These are phyloP conservation scores for Saccharomycopsis fodiens DNA, from an alignment of 805 yeast genomes.

Conservation along the genomic window DNA sequence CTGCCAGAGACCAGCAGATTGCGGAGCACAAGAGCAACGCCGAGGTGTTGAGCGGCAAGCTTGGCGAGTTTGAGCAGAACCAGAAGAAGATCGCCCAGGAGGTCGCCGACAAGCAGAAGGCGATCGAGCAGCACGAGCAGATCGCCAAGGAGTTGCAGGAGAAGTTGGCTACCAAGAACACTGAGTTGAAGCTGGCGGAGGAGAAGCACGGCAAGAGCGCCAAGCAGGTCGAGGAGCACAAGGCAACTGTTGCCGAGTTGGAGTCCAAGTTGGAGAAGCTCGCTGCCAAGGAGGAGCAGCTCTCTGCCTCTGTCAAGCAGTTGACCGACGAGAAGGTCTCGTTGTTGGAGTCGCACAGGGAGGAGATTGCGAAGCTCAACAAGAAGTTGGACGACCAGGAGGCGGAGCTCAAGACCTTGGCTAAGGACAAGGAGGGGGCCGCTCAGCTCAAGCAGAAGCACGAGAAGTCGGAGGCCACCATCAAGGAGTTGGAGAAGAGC, in stretches of 20 bases:
- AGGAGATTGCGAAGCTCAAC: constrained; percentile 2
- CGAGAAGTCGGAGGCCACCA: neutral
- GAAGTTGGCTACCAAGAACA: constrained; percentile 3
- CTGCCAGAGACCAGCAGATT: neutral
- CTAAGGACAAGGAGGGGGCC: neutral
- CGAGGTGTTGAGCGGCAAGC: neutral
- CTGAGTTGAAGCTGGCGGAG: constrained; percentile 2
- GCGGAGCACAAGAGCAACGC: neutral
- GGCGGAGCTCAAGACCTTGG: neutral
- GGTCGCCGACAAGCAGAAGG: constrained; percentile 4
- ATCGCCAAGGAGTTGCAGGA: constrained; percentile 8
- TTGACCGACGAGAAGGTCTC: constrained; percentile 2
- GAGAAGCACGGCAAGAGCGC: neutral
- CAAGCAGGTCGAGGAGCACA: neutral
- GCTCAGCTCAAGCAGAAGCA: neutral
- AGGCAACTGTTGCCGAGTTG: neutral
- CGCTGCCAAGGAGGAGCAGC: neutral
- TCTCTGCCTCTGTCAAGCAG: neutral
- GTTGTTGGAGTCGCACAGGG: constrained; percentile 3
- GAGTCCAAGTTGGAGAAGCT: neutral
- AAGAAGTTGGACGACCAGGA: constrained; percentile 2
- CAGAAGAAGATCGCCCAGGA: constrained; percentile 13
- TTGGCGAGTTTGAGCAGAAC: constrained; percentile 2
- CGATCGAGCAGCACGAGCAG: constrained; percentile 11
- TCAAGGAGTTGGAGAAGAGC: neutral